Evolutionary conservation across 2,329 filamentous ascomycete species (phyloP).

Genomic region (Claviceps purpurea): DNA sequence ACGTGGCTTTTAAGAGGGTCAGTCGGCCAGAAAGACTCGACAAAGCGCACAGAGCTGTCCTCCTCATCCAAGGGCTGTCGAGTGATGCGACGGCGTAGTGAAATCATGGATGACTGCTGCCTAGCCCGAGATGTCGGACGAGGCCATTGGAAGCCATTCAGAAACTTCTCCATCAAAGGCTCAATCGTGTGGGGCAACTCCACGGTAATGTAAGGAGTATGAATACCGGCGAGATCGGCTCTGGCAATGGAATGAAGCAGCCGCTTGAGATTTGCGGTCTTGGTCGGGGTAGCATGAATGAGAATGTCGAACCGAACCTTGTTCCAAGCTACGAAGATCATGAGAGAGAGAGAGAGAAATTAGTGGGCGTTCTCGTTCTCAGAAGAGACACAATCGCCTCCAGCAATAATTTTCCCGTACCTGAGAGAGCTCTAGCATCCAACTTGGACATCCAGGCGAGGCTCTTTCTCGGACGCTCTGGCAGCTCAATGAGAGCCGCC

Average conservation of each 20-base stretch:
- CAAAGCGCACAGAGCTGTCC: constrained; percentile 59
- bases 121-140: constrained; percentile 25
- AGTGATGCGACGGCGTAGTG: constrained; percentile 61
- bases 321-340: constrained; percentile 51
- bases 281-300: constrained; percentile 58
- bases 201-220: constrained; percentile 64
- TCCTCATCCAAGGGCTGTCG: constrained; percentile 46
- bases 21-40: constrained; percentile 80
- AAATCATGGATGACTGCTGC: constrained; percentile 41
- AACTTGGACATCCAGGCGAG: constrained; percentile 69
- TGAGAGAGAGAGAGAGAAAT: too few relatives aligned
- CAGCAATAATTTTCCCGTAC: constrained; percentile 23
- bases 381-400: not conserved
- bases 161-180: constrained; percentile 44
- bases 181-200: constrained; percentile 68
- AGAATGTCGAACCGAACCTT: constrained; percentile 67
- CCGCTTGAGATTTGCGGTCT: constrained; percentile 62
- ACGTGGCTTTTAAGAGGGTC: constrained; percentile 55
- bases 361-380: not conserved
- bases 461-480: constrained; percentile 45
- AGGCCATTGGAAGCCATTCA: constrained; percentile 58
- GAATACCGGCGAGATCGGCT: constrained; percentile 62
- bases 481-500: constrained; percentile 63
- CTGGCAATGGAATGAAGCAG: constrained; percentile 61
- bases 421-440: constrained; percentile 55